Base-by-base conservation (phyloP, 2,329 filamentous ascomycete species). In the Macrophomina pseudophaseolina region DNA sequence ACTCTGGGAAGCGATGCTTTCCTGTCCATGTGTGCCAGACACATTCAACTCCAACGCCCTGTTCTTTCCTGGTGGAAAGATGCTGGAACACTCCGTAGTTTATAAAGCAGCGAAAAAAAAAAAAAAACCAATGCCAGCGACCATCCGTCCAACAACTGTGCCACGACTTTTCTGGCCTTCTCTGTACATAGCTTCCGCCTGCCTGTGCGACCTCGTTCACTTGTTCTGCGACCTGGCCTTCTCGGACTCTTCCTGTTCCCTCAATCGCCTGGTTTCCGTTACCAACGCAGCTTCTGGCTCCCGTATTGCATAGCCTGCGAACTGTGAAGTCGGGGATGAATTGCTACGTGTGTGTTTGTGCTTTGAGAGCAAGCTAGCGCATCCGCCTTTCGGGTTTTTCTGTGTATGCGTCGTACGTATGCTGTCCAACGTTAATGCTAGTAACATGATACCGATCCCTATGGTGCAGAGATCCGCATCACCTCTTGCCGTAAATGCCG, bases 41-140 rank as follows among this genome's bases (percentile, higher is more conserved):
- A 62, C 44, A 30, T 38, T 32, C 54, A 23, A 30, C n/a, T 44
- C 28, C 23, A n/a, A 16, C 32, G 30, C 42, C 58, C 11, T 14
- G 12, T 53, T 42, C 60, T 64, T 53, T 64, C 60, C 60, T 35
- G 48, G 60, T 64, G 60, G 60, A 64, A 53, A 53, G 60, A 52
- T 35, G 60, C 48, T 44, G 60, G 60, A 53, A 38, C 16, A 52
- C 28, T 64, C 60, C 60, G 44, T 64, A 64, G 60, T 44, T 64
- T 64, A 32, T 62, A 38, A 54, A 62, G 58, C 58, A 62, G 58
- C 60, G 48, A 52, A 53, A 49, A 62, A 52, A 49, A 23, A 23
- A 48, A 2, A 48, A 9, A 54, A 35, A 53, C 52, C 33, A 64
- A 64, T 64, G 60, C 30, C 60, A 44, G 60, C 60, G 60, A 49